These are phyloP conservation scores for Lecanicillium sp. DNA, from an alignment of 2,329 filamentous ascomycete species.

Conservation along the genomic window DNA sequence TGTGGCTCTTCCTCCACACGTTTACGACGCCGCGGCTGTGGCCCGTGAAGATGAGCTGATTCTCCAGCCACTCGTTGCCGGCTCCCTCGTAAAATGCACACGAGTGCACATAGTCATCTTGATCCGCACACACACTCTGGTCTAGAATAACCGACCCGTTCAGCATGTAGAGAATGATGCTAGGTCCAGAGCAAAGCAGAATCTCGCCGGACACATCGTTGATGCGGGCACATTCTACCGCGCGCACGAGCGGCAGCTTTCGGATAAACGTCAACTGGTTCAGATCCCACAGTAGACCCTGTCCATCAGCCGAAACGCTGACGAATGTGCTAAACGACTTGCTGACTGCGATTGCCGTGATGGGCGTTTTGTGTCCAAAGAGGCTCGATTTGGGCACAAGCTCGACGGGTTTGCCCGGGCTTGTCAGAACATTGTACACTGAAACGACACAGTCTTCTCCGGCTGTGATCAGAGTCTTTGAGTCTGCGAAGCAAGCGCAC, in stretches of 20 bases:
- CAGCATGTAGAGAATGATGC: conserved; percentile 74
- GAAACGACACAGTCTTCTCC: conserved; percentile 89
- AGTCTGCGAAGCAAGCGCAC: conserved; percentile 77
- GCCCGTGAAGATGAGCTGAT: conserved; percentile 80
- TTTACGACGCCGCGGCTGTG: conserved; percentile 81
- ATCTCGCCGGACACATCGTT: conserved; percentile 91
- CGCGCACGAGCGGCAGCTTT: conserved; percentile 54
- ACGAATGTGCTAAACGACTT: conserved; percentile 84
- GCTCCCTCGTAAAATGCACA: conserved; percentile 91
- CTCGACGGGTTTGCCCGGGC: conserved; percentile 64
- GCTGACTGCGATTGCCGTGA: conserved; percentile 76
- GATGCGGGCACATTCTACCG: conserved; percentile 70
- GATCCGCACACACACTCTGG: conserved; percentile 66
- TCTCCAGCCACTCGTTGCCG: conserved; percentile 86
- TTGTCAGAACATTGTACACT: conserved; percentile 66
- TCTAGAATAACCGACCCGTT: conserved; percentile 81
- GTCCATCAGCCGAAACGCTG: conserved; percentile 74
- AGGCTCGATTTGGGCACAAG: conserved; percentile 72
- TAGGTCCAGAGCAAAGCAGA: conserved; percentile 70
- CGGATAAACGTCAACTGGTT: conserved; percentile 85
- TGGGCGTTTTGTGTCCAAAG: conserved; percentile 82
- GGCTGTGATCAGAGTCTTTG: conserved; percentile 83
- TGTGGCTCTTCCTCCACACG: conserved; percentile 56
- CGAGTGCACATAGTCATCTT: conserved; percentile 71
- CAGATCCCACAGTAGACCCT: conserved; percentile 87